phyloP scores from a whole-genome alignment of 306 rosid genomes.

The Medicago arabica region DNA sequence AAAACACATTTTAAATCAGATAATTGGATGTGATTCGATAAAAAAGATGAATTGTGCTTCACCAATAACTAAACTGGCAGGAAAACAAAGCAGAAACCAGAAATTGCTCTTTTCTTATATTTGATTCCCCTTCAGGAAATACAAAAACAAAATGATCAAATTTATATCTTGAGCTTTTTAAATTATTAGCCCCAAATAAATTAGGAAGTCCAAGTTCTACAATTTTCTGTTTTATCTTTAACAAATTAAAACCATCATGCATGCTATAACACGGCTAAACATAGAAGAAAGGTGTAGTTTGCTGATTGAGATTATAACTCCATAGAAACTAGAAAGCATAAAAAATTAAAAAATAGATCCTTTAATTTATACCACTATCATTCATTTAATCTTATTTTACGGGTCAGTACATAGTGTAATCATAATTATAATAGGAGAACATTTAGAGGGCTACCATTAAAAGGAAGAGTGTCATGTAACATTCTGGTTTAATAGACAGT shows the following conservation, averaged over 20 bases:
- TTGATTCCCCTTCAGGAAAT: not conserved
- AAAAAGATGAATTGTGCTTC: not conserved
- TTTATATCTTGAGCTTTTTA: slow-evolving; percentile 14
- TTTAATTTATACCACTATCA: not conserved
- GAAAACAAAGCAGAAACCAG: slow-evolving; percentile 19
- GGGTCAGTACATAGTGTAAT: not conserved
- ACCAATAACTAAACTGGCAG: slow-evolving; percentile 10
- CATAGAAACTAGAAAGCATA: slow-evolving; percentile 18
- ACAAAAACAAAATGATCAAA: slow-evolving; percentile 3
- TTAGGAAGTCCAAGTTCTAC: not conserved
- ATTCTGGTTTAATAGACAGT: slow-evolving; percentile 15
- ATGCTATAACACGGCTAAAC: slow-evolving; percentile 3
- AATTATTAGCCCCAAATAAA: not conserved
- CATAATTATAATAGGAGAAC: slow-evolving; percentile 3
- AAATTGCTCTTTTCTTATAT: not conserved
- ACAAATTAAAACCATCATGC: not conserved
- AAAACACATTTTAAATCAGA: slow-evolving; percentile 12
- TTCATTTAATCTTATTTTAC: not conserved
- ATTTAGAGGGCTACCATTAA: not conserved
- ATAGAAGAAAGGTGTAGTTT: not conserved
- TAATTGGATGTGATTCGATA: not conserved
- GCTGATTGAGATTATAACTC: slow-evolving; percentile 9
- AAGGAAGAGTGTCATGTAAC: not conserved
- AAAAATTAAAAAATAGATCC: not conserved
- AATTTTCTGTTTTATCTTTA: slow-evolving; percentile 14